These are phyloP conservation scores for Zygoascus meyerae DNA, from an alignment of 1,139 yeast genomes.

Conservation along the genomic window DNA sequence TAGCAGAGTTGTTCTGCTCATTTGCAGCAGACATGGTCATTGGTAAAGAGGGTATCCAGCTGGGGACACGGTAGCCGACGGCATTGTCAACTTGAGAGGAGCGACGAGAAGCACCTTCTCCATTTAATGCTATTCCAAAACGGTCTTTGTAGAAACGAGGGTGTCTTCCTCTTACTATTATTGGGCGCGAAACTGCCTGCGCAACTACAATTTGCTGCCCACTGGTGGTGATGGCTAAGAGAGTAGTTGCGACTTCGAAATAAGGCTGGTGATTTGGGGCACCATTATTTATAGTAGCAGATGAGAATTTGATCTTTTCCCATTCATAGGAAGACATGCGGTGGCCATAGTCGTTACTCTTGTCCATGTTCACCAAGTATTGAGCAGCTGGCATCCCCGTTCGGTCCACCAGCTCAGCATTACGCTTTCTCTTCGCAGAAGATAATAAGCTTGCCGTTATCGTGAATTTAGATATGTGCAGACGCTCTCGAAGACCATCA, in stretches of 20 bases:
- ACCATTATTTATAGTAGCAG: constrained; percentile 16
- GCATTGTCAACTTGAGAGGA: constrained; percentile 1
- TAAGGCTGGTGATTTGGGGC: constrained; percentile 16
- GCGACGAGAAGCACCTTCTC: constrained; percentile 10
- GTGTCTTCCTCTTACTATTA: constrained; percentile 60
- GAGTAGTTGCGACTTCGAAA: constrained; percentile 11
- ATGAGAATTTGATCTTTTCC: constrained; percentile 14
- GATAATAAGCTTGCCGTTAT: constrained; percentile 10
- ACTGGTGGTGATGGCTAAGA: constrained; percentile 9
- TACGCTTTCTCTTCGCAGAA: constrained; percentile 8
- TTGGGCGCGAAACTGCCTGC: constrained; percentile 34
- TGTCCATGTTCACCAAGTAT: background rate
- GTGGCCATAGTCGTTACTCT: background rate
- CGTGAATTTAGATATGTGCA: constrained; percentile 7
- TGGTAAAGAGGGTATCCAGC: background rate
- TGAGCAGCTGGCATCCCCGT: constrained; percentile 8
- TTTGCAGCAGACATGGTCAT: background rate
- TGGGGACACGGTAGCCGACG: background rate
- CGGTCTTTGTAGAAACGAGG: constrained; percentile 47
- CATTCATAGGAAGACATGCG: constrained; percentile 8
- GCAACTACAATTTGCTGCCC: constrained; percentile 9
- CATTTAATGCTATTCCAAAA: constrained; percentile 11
- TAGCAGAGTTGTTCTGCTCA: background rate
- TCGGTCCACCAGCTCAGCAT: constrained; percentile 8
- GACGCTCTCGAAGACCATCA: background rate